phyloP scores from a whole-genome alignment of 2,329 filamentous ascomycete genomes.

The Exserohilum turcica region DNA sequence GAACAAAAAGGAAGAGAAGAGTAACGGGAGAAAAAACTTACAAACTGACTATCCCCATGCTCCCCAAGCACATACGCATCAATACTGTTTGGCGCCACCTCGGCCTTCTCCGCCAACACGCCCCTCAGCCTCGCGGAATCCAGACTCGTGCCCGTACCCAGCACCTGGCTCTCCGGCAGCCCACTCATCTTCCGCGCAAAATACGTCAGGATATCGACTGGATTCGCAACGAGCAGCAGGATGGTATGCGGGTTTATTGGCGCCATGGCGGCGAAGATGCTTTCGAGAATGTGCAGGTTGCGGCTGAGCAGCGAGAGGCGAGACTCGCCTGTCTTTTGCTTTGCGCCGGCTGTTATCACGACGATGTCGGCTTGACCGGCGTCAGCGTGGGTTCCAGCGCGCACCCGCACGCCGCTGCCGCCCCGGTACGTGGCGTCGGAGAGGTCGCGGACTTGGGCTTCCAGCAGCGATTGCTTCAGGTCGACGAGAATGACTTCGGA shows the following conservation, averaged over 20 bases:
- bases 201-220: conserved; percentile 61
- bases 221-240: conserved; percentile 60
- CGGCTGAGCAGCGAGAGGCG: conserved; percentile 55
- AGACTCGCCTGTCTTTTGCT: conserved; percentile 55
- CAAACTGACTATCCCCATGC: conserved; percentile 57
- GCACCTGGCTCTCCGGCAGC: conserved; percentile 56
- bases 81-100: conserved; percentile 48
- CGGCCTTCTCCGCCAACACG: conserved; percentile 48
- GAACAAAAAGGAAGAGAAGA: not conserved
- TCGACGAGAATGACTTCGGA: conserved; percentile 61
- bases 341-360: conserved; percentile 61
- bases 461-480: conserved; percentile 52
- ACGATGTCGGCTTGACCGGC: conserved; percentile 61
- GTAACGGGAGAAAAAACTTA: conserved; percentile 21
- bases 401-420: conserved; percentile 52
- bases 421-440: conserved; percentile 57
- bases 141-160: conserved; percentile 60
- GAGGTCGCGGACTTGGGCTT: conserved; percentile 60
- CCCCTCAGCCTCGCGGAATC: conserved; percentile 58
- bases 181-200: conserved; percentile 56
- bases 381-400: conserved; percentile 54
- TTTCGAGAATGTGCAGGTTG: conserved; percentile 56
- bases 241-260: conserved; percentile 57
- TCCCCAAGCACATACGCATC: conserved; percentile 56
- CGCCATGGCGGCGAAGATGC: conserved; percentile 56